Evolutionary conservation across 192 early-diverging fungal species (phyloP).

Genomic region (Coemansia sp.): DNA sequence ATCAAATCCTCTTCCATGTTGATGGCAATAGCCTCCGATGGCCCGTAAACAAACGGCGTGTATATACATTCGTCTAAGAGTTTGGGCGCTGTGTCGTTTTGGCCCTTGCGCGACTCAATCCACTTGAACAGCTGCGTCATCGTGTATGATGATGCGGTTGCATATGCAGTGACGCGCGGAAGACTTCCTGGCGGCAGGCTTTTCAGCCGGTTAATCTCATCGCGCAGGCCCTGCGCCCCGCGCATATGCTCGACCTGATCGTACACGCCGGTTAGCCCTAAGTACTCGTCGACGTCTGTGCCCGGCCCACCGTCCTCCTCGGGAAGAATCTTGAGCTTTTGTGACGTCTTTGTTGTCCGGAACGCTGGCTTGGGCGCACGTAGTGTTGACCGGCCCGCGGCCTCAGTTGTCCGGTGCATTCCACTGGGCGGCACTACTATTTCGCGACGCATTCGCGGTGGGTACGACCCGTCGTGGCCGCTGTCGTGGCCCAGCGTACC

Average conservation of each 20-base stretch:
- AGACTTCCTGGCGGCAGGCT: conserved; percentile 70
- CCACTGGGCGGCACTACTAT: conserved; percentile 52
- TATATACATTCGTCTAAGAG: conserved; percentile 78
- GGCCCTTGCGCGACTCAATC: conserved; percentile 63
- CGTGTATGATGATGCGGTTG: conserved; percentile 79
- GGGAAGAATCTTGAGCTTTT: conserved; percentile 89
- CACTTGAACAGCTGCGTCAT: conserved; percentile 76
- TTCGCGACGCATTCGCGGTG: conserved; percentile 49
- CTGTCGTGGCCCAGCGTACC: conserved; percentile 15
- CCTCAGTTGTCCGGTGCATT: conserved; percentile 45
- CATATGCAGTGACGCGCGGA: conserved; percentile 82
- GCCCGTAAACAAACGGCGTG: conserved; percentile 51
- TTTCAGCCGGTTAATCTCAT: conserved; percentile 73
- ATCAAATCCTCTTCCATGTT: conserved; percentile 43
- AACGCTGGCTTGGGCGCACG: conserved; percentile 63
- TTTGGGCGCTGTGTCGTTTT: conserved; percentile 68
- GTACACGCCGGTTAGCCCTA: conserved; percentile 59
- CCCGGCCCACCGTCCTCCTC: conserved; percentile 58
- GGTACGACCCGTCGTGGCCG: conserved; percentile 42
- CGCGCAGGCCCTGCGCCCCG: conserved; percentile 54
- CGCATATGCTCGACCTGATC: conserved; percentile 71
- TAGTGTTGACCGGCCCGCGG: conserved; percentile 20
- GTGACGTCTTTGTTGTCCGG: conserved; percentile 90
- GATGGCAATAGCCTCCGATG: conserved; percentile 41
- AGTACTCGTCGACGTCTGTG: conserved; percentile 54